Base-by-base conservation (phyloP, 1,139 yeast species). In the Geotrichum reessii region DNA sequence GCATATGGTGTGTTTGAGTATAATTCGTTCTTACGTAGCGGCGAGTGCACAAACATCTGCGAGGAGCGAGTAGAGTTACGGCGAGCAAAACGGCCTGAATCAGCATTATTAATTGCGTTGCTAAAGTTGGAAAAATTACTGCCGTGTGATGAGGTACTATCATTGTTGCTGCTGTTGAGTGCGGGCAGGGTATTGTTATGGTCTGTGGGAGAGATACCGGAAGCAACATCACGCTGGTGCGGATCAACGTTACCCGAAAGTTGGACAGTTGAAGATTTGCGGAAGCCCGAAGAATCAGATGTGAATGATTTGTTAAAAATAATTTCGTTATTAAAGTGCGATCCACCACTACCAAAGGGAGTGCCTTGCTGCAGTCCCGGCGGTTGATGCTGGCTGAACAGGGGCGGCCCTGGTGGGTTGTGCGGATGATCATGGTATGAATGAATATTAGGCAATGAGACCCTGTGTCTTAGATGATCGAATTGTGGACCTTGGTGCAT, bases 281-380 rank as follows among this genome's bases (percentile, higher is more conserved):
- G 58, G 61, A 67, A 68, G 24, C 69, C 70, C 12, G 63, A 65
- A 1, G 70, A 67, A 58, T 67, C 71, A 17, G 65, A 50, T 1
- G 71, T 69, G 52, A 67, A 69, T 5, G 72, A 69, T 6, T 71
- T 58, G 58, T 69, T 69, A 59, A 69, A 69, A 12, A 68, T 64
- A 4, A 67, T 62, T 47, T 55, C n/a, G 55, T 50, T 46, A 47
- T 53, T 33, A 42, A 40, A 33, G 22, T 44, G 25, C 11, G 57
- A 54, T 48, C 56, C 47, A 46, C 47, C 27, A 51, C 53, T 22
- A 24, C 25, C 17, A 42, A 50, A 33, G 51, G 53, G 49, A 54
- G 62, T 14, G 53, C 57, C 21, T 52, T 60, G 27, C 53, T 55
- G 22, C 55, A 51, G 46, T 52, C 57, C 47, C 24, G 57, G 56